Evolutionary conservation across 176 grass and related monocot genomes (phyloP), one percentile per base, ranked within the genome.

Genomic region (Musa acuminata): DNA sequence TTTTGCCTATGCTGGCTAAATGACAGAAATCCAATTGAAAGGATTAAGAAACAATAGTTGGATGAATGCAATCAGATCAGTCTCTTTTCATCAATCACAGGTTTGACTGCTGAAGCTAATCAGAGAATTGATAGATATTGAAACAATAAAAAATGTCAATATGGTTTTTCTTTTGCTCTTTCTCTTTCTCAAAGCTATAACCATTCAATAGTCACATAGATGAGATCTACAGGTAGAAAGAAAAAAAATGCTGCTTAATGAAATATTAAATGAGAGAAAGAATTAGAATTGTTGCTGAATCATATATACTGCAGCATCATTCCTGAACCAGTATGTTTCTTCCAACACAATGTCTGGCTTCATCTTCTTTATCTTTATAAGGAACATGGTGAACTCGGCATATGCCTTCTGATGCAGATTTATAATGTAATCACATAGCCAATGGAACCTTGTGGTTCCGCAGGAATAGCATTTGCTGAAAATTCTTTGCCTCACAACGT

Each of bases 341-440:
- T 65, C 63, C 22, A 65, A 65, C 23, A 11, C n/a, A 65, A 27
- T 13, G 63, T 10, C 26, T 3, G 2, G 21, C 10, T 65, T 65
- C 57, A 8, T 60, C 17, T 60, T 60, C 57, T 2, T 16, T 57
- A n/a, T 57, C 55, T 4, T 57, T 57, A 5, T 16, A 57, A 57
- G 13, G 13, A 57, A 57, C 55, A 57, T 4, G 20, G 20, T 21
- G 11, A 24, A 64, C 62, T 25, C 24, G 11, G 20, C 20, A 10
- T 64, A 26, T 64, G 62, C 63, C 26, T 23, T 65, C 21, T 65
- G 63, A 25, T 65, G n/a, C n/a, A 65, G 63, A 65, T 65, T 65
- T 65, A 65, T 65, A 26, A 8, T 20, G 13, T 21, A 60, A 60
- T 21, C n/a, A 60, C 57, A 60, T n/a, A 8, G 13, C 57, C 57